Conservation (phyloP, 208 protist species). For the Acanthamoeba royreba region DNA sequence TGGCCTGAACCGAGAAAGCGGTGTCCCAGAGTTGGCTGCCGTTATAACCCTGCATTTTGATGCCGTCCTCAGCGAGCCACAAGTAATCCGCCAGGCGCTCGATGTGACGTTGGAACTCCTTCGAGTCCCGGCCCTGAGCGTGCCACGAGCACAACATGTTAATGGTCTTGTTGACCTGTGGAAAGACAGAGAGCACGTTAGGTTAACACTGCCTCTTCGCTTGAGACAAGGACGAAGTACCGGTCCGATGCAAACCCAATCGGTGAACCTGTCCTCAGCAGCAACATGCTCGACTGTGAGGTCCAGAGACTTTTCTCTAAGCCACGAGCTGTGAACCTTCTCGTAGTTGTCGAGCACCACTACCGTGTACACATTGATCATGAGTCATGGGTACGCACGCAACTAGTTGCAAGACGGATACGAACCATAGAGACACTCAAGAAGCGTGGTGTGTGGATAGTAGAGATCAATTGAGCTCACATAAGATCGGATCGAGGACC, state of each 20-base stretch:
- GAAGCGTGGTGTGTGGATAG: slow-evolving; percentile 84
- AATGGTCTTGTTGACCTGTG: slow-evolving; percentile 93
- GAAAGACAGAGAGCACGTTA: slow-evolving; percentile 79
- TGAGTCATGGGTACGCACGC: neutral
- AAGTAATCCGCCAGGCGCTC: slow-evolving; percentile 94
- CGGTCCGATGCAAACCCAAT: slow-evolving; percentile 95
- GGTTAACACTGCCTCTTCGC: slow-evolving; percentile 48
- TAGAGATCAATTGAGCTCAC: slow-evolving; percentile 89
- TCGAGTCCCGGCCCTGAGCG: slow-evolving; percentile 84
- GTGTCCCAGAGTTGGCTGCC: slow-evolving; percentile 98
- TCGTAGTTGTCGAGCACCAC: slow-evolving; percentile 86
- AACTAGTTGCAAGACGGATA: neutral
- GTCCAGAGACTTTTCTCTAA: slow-evolving; percentile 86
- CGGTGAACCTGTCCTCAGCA: slow-evolving; percentile 93
- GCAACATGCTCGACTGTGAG: slow-evolving; percentile 88
- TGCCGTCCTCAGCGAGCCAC: slow-evolving; percentile 90
- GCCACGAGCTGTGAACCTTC: slow-evolving; percentile 69
- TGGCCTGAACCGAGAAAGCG: slow-evolving; percentile 93
- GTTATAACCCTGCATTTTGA: slow-evolving; percentile 98
- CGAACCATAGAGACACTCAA: slow-evolving; percentile 66
- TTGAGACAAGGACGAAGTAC: slow-evolving; percentile 46
- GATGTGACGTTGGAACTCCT: slow-evolving; percentile 84
- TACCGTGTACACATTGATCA: neutral
- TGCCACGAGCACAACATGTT: slow-evolving; percentile 95
- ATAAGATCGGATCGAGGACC: slow-evolving; percentile 79